Conservation (phyloP, 352 stramenopile genomes). For the Phytophthora palmivora region DNA sequence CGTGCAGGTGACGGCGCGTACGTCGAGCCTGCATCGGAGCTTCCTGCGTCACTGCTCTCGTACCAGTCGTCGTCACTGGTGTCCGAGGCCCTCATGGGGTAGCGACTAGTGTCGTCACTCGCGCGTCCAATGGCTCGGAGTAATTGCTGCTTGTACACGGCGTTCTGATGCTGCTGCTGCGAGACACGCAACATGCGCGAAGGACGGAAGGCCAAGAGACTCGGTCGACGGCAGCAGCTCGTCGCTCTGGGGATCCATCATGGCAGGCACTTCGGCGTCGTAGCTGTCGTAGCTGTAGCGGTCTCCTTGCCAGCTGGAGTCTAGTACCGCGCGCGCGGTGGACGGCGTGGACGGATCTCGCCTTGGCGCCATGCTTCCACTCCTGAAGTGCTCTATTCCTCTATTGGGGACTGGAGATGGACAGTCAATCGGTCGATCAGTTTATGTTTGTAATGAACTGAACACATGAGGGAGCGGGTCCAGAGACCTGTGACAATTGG, state of each 20-base stretch:
- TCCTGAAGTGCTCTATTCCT: slow-evolving; percentile 20
- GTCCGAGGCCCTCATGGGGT: slow-evolving; percentile 18
- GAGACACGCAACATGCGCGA: slow-evolving; percentile 58
- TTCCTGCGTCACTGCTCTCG: slow-evolving; percentile 38
- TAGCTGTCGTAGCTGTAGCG: slow-evolving; percentile 37
- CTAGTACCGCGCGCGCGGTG: slow-evolving; percentile 39
- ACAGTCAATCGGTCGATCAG: slow-evolving; percentile 28
- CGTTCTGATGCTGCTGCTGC: slow-evolving; percentile 54
- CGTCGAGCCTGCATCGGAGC: slow-evolving; percentile 29
- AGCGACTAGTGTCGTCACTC: slow-evolving; percentile 10
- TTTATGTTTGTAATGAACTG: slow-evolving; percentile 37
- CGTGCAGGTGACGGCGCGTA: slow-evolving; percentile 21
- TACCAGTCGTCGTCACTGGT: slow-evolving; percentile 44
- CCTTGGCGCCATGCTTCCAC: slow-evolving; percentile 32
- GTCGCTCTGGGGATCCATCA: slow-evolving; percentile 45
- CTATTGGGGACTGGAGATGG: neutral
- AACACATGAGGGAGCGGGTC: slow-evolving; percentile 8
- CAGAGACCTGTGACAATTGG: neutral
- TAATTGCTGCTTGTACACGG: slow-evolving; percentile 49
- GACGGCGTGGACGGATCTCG: slow-evolving; percentile 28
- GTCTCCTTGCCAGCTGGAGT: slow-evolving; percentile 28
- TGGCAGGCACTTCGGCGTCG: slow-evolving; percentile 41
- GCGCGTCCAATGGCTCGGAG: slow-evolving; percentile 37
- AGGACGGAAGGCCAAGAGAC: slow-evolving; percentile 55
- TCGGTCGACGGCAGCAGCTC: slow-evolving; percentile 40